Evolutionary conservation across 2,329 filamentous ascomycete species (phyloP), one percentile per base, ranked within the genome.

Genomic region (Diaporthe sp.): DNA sequence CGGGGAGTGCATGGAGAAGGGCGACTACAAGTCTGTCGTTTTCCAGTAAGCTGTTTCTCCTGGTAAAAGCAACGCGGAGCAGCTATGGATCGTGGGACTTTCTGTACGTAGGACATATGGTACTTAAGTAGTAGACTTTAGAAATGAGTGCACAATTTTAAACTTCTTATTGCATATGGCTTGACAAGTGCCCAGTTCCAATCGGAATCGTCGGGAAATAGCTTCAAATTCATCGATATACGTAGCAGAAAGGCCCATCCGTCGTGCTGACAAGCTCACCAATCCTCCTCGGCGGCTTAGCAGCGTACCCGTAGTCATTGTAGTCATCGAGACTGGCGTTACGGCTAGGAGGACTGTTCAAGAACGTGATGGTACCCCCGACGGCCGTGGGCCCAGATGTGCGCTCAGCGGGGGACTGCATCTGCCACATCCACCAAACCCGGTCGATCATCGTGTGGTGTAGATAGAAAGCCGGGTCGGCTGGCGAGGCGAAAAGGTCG

Each of bases 381-480:
- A 61, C 46, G n/a, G 59, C 70, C 4, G 37, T 73, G 2, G 39
- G 44, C 4, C 44, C 81, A 71, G 62, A 25, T 5, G n/a, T 28
- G 2, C 87, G 85, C 15, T 85, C 57, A 2, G 34, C 37, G 19
- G 65, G 55, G 28, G 78, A 76, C 67, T 76, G 73, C 57, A 75
- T 77, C 65, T 79, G 78, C 74, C 74, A 75, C 44, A 75, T 65
- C 74, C 74, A 75, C 68, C 69, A 75, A 4, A 67, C 58, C 22
- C 74, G 42, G 37, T 75, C 74, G 39, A 75, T 49, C 69, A 61
- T 72, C n/a, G 53, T 71, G 34, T 75, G 74, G 46, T 75, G 74
- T 10, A 61, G 57, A 31, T 65, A 75, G 58, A 75, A 75, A 2
- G 69, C 34, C 6, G 74, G 74, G 31, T 75, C 69, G 12, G 46